These are phyloP conservation scores for Grosmannia serpens DNA, from an alignment of 2,329 filamentous ascomycete species.

Conservation along the genomic window DNA sequence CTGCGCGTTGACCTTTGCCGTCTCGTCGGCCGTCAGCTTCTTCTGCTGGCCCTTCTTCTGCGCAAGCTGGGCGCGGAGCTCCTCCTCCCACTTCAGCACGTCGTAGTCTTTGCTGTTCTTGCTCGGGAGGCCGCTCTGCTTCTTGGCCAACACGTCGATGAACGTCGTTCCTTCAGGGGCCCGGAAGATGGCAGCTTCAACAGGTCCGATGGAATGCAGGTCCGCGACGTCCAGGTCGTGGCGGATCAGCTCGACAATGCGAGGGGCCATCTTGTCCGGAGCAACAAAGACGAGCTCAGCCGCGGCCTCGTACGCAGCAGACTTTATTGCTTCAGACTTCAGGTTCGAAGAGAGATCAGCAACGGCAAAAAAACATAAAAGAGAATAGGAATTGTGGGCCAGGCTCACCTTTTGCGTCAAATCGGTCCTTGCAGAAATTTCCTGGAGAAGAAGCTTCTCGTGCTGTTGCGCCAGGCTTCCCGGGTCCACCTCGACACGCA, in stretches of 20 bases:
- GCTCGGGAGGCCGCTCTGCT: conserved; percentile 58
- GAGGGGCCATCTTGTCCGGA: conserved; percentile 66
- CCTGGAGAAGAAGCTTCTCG: conserved; percentile 51
- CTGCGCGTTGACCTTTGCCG: conserved; percentile 81
- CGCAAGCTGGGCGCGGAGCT: conserved; percentile 76
- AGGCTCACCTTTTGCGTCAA: conserved; percentile 22
- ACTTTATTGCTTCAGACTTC: conserved; percentile 40
- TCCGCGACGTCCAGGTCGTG: conserved; percentile 61
- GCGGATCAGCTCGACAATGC: conserved; percentile 62
- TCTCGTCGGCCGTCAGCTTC: conserved; percentile 84
- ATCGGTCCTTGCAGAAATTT: conserved; percentile 45
- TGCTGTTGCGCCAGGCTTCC: conserved; percentile 60
- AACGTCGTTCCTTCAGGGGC: conserved; percentile 83
- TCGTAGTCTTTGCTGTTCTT: conserved; percentile 95
- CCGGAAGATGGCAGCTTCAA: conserved; percentile 85
- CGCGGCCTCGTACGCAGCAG: conserved; percentile 71
- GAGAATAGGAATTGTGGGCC: too few species aligned
- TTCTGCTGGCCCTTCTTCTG: conserved; percentile 85
- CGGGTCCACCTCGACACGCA: conserved; percentile 72
- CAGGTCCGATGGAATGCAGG: conserved; percentile 63
- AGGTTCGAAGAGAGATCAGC: too few species aligned
- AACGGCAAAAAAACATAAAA: too few species aligned
- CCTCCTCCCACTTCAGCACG: conserved; percentile 93
- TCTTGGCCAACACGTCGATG: conserved; percentile 82
- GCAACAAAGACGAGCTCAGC: conserved; percentile 91